Evolutionary conservation across 2,329 filamentous ascomycete genomes (phyloP), one percentile per base, ranked within the genome.

Genomic region (Epichloe glyceriae): DNA sequence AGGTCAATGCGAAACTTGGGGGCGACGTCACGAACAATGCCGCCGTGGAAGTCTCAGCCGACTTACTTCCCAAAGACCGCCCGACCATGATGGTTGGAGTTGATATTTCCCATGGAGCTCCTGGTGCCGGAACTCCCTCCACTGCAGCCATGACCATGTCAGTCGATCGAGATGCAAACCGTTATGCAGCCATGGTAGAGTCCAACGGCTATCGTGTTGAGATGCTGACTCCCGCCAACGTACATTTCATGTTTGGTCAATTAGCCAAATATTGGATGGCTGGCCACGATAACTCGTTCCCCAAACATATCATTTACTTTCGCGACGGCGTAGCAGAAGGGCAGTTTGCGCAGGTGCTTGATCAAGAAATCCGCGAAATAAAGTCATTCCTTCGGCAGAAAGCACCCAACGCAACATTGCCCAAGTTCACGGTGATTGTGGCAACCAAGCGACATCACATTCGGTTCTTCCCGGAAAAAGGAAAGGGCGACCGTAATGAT

Each of bases 1-100:
- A 98, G 71, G 82, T 98, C 57, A 97, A 98, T 60, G 86, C 88
- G 3, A 98, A 98, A 71, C 77, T 98, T 2, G 93, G 93, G 93
- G 5, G 77, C 80, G 0, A 96, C 88, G 1, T 82, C 71, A 49
- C 73, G 64, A 43, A 67, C 67, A 1, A 55, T 56, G 12, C 59
- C 64, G 5, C 62, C 67, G 0, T 69, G 66, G 65, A 65, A 61
- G 46, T 54, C 58, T 0, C 49, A 53, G 43, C 46, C 54, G 0
- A 66, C 61, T 0, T 70, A 67, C 53, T 70, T 70, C 47, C 67
- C 0, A 61, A 63, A 1, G 62, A 61, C 0, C 76, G 82, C 0
- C 63, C 66, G 1, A 93, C 88, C 0, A 85, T 95, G 76, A 81
- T 96, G 46, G 84, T 98, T 53, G 93, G 91, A 20, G 85, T 87